Percentiles rank a stretch among this genome's conserved stretches.
phyloP scores from a whole-genome alignment of 495 filamentous ascomycete species.

The Bryoglossum gracile region DNA sequence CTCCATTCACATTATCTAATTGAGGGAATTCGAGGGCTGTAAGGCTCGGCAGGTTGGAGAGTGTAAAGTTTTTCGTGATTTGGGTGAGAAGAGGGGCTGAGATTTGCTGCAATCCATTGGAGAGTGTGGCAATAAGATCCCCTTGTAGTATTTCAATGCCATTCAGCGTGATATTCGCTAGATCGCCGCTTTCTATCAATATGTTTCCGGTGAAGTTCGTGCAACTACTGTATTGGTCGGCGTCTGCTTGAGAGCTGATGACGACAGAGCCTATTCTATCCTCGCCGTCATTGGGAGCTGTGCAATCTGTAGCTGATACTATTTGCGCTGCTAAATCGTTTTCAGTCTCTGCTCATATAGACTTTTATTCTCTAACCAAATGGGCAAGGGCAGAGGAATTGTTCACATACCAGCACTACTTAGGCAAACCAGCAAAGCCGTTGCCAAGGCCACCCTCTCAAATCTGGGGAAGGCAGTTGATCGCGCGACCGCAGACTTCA shows the following conservation, averaged over 20 bases:
- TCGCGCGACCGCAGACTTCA: no score
- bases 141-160: constrained; percentile 2
- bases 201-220: not conserved
- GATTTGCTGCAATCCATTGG: not conserved
- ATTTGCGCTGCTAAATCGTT: no score
- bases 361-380: no score
- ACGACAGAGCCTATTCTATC: no score
- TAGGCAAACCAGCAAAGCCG: no score
- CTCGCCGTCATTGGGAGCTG: no score
- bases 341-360: no score
- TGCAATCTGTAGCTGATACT: no score
- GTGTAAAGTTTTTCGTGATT: not conserved
- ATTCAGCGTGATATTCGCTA: constrained; percentile 1
- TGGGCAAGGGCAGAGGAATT: no score
- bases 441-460: no score
- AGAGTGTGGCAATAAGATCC: not conserved
- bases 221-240: constrained; percentile 2
- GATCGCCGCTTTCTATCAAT: not conserved
- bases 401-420: no score
- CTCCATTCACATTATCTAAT: not conserved
- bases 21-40: not conserved
- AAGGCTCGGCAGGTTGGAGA: constrained; percentile 1
- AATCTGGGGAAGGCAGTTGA: no score
- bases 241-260: constrained; percentile 4
- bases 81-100: not conserved